These are phyloP conservation scores for Alternaria infectoria DNA, from an alignment of 2,329 filamentous ascomycete genomes.

Conservation along the genomic window DNA sequence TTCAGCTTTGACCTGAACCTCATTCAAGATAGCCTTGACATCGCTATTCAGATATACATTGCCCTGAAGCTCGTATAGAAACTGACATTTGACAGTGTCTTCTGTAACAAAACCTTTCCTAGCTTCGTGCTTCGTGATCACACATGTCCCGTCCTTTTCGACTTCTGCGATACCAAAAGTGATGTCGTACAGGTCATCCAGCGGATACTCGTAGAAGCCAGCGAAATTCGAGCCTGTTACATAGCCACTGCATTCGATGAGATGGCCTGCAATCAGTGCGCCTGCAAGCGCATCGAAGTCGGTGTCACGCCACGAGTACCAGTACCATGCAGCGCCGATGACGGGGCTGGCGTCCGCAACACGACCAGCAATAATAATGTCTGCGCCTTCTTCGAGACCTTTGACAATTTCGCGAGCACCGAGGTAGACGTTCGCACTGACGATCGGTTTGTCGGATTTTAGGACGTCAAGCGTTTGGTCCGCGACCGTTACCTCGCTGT, in stretches of 20 bases:
- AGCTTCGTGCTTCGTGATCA: conserved; percentile 57
- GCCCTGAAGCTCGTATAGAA: conserved; percentile 57
- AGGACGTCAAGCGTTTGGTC: conserved; percentile 49
- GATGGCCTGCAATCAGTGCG: conserved; percentile 52
- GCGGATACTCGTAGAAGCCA: conserved; percentile 55
- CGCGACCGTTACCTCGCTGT: conserved; percentile 45
- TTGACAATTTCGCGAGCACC: conserved; percentile 51
- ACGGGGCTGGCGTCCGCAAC: conserved; percentile 45
- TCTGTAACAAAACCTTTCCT: conserved; percentile 48
- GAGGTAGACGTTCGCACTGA: conserved; percentile 61
- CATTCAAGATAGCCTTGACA: conserved; percentile 50
- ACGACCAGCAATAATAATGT: conserved; percentile 44
- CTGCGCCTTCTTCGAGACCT: conserved; percentile 39
- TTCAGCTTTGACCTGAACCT: conserved; percentile 40
- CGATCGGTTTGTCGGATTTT: conserved; percentile 45
- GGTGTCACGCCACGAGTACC: conserved; percentile 59
- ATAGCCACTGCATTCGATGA: conserved; percentile 57
- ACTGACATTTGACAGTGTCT: conserved; percentile 48
- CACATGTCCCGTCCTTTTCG: conserved; percentile 51
- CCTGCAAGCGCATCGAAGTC: conserved; percentile 58
- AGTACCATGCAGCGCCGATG: conserved; percentile 63
- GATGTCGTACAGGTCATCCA: conserved; percentile 53
- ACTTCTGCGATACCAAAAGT: conserved; percentile 60
- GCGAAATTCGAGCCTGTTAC: conserved; percentile 63
- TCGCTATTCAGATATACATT: conserved; percentile 55